A percentile compares a stretch with the other conserved stretches of the same genome.
Conservation (phyloP, 805 yeast genomes). For the Candida oleophila region DNA sequence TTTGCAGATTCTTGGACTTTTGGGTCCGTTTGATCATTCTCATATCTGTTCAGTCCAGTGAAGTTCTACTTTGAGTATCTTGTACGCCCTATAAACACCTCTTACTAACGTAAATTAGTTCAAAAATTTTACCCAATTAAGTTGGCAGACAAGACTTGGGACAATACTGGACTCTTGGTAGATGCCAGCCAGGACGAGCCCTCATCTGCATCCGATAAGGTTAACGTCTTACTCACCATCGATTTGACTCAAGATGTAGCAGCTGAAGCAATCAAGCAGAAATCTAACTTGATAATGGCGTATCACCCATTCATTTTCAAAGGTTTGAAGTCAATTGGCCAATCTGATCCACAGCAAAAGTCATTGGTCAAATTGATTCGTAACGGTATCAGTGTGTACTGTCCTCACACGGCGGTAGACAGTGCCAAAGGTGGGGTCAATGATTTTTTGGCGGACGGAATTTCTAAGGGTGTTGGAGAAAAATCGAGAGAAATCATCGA, state of each 20-base stretch:
- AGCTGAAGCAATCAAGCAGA: conserved; percentile 69
- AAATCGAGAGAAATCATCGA: conserved; percentile 38
- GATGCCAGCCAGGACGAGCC: conserved; percentile 51
- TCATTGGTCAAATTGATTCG: conserved; percentile 72
- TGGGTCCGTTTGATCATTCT: no score
- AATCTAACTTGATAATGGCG: conserved; percentile 66
- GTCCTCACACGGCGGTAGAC: conserved; percentile 96
- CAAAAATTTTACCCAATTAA: conserved; percentile 77
- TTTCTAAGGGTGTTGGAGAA: conserved; percentile 31
- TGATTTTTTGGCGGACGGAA: conserved; percentile 79
- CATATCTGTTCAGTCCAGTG: no score
- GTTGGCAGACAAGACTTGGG: conserved; percentile 90
- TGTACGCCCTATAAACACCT: no score
- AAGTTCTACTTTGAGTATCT: no score
- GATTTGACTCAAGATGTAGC: conserved; percentile 84
- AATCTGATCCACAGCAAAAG: conserved; percentile 72
- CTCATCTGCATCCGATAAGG: conserved; percentile 11
- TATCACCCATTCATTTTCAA: conserved; percentile 93
- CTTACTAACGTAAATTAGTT: conserved; percentile 32
- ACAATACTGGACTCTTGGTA: conserved; percentile 87
- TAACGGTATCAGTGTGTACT: conserved; percentile 82
- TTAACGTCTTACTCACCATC: conserved; percentile 62
- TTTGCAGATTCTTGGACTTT: no score
- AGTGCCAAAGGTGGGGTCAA: conserved; percentile 92
- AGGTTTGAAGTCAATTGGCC: conserved; percentile 72